Evolutionary conservation across 345 rosid species (phyloP), one percentile per base, ranked within the genome.

Genomic region (Salix purpurea): DNA sequence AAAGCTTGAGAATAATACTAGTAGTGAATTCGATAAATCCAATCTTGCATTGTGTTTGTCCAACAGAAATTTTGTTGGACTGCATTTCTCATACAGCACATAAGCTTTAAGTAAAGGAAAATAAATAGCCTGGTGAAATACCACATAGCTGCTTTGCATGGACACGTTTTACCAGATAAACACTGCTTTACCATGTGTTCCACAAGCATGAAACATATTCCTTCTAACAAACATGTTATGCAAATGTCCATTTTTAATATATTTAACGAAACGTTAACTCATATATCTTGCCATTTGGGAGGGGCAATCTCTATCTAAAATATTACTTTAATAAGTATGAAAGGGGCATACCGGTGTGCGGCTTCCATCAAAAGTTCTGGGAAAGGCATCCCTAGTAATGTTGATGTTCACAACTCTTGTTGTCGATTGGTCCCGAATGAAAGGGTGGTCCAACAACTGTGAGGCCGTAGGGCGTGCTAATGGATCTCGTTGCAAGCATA

Each of bases 401-500:
- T 76, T 88, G 76, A 77, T 69, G 64, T 81, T 87, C 65, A 89
- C 83, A 80, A 79, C 80, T 81, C 90, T 87, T 48, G 86, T 75
- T 66, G 90, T 77, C 56, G 85, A 80, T 74, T 85, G 91, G 74
- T 87, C 96, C 78, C 91, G 79, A 69, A 96, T 76, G 78, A 96
- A 96, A 32, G 93, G 84, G 79, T 96, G 99, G 32, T 93, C 96
- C 75, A 92, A 79, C 84, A 96, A 87, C 72, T 87, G 71, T n/a
- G 73, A 65, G 48, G 99, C 99, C 28, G 94, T 81, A 69, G 99
- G 98, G 52, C 99, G 98, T 23, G 87, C 83, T 69, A 86, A 79
- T 21, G 98, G 96, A 36, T 93, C 96, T 44, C 99, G 90, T 71
- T 93, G 99, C 85, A 96, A 83, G 82, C 99, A 96, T 52, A 85